Evolutionary conservation across 2,329 filamentous ascomycete species (phyloP).

Genomic region (Monilinia fructigena): DNA sequence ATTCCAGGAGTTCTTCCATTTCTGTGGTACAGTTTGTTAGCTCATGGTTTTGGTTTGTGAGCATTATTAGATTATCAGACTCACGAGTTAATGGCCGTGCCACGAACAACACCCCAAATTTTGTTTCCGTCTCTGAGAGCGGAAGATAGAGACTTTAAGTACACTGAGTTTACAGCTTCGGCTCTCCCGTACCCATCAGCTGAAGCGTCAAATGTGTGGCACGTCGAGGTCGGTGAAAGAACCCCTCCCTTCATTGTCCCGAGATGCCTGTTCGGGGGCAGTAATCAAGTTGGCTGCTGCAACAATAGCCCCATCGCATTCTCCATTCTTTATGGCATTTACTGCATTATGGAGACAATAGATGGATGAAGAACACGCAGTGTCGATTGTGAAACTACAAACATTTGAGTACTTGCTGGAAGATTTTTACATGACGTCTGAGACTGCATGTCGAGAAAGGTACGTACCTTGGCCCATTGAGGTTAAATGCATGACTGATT

Average conservation of each 20-base stretch:
- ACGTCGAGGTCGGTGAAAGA: constrained; percentile 47
- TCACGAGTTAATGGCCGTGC: constrained; percentile 47
- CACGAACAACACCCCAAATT: constrained; percentile 52
- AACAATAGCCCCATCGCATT: constrained; percentile 41
- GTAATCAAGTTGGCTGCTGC: constrained; percentile 30
- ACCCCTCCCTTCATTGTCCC: constrained; percentile 26
- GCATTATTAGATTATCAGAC: background rate
- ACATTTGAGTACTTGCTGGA: background rate
- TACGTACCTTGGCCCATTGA: constrained; percentile 33
- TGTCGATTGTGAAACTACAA: constrained; percentile 36
- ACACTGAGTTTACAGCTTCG: constrained; percentile 57
- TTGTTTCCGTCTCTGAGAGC: constrained; percentile 54
- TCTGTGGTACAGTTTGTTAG: background rate
- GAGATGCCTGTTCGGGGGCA: constrained; percentile 27
- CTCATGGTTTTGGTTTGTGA: too few species aligned
- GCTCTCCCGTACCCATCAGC: constrained; percentile 65
- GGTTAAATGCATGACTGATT: constrained; percentile 40
- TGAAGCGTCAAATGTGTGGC: constrained; percentile 55
- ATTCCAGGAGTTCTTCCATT: constrained; percentile 47
- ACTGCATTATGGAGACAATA: constrained; percentile 54
- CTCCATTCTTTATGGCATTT: constrained; percentile 47
- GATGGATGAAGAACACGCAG: constrained; percentile 58
- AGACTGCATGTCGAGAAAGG: background rate
- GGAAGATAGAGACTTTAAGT: constrained; percentile 58
- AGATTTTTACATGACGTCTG: background rate